Evolutionary conservation across 306 rosid species (phyloP), one percentile per base, ranked within the genome.

Genomic region (Cyclanthera cordifolia): DNA sequence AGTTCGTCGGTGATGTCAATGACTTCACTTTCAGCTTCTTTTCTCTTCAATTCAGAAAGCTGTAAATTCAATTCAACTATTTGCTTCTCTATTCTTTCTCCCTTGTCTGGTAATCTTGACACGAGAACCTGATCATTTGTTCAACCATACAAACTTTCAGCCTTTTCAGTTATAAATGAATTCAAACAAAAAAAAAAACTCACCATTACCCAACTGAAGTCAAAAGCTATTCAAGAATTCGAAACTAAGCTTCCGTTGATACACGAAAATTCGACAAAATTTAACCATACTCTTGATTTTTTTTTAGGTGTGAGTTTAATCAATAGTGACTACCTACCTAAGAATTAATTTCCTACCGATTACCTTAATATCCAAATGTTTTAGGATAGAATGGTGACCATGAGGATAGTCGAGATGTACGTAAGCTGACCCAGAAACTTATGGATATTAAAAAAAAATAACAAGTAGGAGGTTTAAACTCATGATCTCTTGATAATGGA

Each of bases 61-160:
- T 78, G 86, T 15, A 64, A 72, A 68, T 80, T 84, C 76, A 93
- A 71, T 52, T 76, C 87, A 13, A 2, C 79, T 25, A 93, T 80
- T 55, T 78, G 83, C 72, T 74, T 88, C 20, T 46, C 46, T 34
- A 89, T 73, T 69, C 88, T 93, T 63, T 73, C 82, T 21, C 96
- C 98, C 67, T 71, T 77, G 75, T 89, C 98, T 5, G 96, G 95
- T 79, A 93, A 86, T 70, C 76, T 89, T 50, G 85, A 85, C 71
- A 87, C 27, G 81, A 85, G 52, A 8, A 23, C 91, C 98, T 93
- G 82, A 73, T 30, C 32, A 51, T 60, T 60, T 48, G 53, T 34
- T 66, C 24, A 17, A 30, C 37, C 21, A 68, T 27, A 13, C 4
- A 63, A 39, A 10, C 12, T 20, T 63, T 39, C 1, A 63, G 34